Evolutionary conservation across 1,284 basidiomycete species (phyloP).

Genomic region (Leccinum angustisporum): DNA sequence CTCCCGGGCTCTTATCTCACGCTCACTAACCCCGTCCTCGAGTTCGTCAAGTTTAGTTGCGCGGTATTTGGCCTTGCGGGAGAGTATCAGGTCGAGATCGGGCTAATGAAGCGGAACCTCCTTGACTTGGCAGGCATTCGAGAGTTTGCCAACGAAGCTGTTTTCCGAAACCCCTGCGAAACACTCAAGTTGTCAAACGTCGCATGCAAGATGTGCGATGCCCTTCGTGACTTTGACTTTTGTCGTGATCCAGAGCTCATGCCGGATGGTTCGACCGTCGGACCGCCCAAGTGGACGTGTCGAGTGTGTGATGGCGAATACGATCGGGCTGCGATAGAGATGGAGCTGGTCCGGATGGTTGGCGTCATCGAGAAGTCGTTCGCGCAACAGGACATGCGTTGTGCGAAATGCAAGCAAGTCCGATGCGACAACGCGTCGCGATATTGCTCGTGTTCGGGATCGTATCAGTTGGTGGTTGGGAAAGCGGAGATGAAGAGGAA

Average conservation of each 20-base stretch:
- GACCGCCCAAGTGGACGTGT: constrained; percentile 62
- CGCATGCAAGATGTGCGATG: constrained; percentile 89
- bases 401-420: constrained; percentile 86
- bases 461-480: constrained; percentile 70
- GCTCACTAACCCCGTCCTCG: constrained; percentile 78
- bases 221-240: constrained; percentile 90
- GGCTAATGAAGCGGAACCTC: constrained; percentile 85
- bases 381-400: constrained; percentile 88
- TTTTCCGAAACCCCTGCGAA: constrained; percentile 92
- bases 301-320: constrained; percentile 82
- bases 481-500: constrained; percentile 70
- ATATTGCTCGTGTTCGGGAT: constrained; percentile 87
- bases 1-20: constrained; percentile 85
- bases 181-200: constrained; percentile 86
- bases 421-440: constrained; percentile 84
- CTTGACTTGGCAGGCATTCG: constrained; percentile 87
- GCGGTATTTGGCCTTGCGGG: constrained; percentile 79
- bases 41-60: constrained; percentile 89
- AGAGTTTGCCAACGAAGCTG: constrained; percentile 84
- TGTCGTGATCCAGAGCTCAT: constrained; percentile 90
- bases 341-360: constrained; percentile 79
- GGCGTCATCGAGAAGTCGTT: constrained; percentile 73
- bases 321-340: constrained; percentile 84
- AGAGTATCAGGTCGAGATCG: constrained; percentile 83
- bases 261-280: constrained; percentile 51